A percentile compares a stretch with the other conserved stretches of the same genome.
These are phyloP conservation scores for Phallus indusiatus DNA, from an alignment of 768 basidiomycete genomes.

Conservation along the genomic window DNA sequence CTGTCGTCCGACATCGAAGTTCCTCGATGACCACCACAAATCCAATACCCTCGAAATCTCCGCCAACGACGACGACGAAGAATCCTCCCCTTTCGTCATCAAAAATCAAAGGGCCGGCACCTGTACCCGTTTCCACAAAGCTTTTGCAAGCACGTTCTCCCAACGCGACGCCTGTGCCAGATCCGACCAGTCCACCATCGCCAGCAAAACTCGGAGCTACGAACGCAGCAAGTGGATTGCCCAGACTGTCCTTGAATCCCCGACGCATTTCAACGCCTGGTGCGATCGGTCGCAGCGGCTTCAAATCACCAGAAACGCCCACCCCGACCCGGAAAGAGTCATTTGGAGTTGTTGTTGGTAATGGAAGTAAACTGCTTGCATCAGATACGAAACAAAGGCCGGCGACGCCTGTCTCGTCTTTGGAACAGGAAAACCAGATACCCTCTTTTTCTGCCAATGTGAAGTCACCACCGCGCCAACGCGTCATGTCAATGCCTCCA, in stretches of 20 bases:
- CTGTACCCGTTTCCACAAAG: background rate
- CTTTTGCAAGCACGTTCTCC: slow-evolving; percentile 24
- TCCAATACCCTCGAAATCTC: too few relatives aligned
- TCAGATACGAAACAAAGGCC: slow-evolving; percentile 13
- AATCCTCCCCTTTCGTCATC: too few relatives aligned
- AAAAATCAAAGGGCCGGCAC: too few relatives aligned
- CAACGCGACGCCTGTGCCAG: slow-evolving; percentile 43
- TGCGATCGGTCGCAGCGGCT: slow-evolving; percentile 1
- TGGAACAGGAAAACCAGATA: background rate
- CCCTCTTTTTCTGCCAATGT: too few relatives aligned
- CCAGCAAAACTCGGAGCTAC: slow-evolving; percentile 24
- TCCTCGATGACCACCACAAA: too few relatives aligned
- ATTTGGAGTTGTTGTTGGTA: slow-evolving; percentile 12
- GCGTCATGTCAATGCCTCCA: slow-evolving; percentile 38
- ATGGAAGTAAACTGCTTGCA: slow-evolving; percentile 12
- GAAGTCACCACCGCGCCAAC: slow-evolving; percentile 26
- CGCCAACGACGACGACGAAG: too few relatives aligned
- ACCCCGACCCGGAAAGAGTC: slow-evolving; percentile 21
- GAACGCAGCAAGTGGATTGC: slow-evolving; percentile 21
- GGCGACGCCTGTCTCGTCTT: background rate
- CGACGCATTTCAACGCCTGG: slow-evolving; percentile 16
- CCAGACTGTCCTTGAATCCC: slow-evolving; percentile 13
- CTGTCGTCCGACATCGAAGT: too few relatives aligned
- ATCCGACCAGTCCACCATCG: background rate
- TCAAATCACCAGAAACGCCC: slow-evolving; percentile 19